phyloP scores from a whole-genome alignment of 345 rosid species.

The Nasturtium officinale region DNA sequence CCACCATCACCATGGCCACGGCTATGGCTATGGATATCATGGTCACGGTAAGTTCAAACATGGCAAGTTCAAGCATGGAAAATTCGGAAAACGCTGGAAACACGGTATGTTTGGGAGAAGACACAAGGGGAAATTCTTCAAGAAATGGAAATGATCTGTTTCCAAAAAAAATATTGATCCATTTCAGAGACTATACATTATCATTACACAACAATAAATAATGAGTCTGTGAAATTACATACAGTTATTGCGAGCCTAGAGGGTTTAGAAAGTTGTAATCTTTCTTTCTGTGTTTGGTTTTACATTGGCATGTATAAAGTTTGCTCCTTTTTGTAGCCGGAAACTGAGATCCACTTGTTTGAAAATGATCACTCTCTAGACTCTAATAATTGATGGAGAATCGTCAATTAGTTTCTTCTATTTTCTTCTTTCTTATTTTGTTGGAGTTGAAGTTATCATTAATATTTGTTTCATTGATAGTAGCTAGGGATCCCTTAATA shows the following conservation, averaged over 20 bases:
- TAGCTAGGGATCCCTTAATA: no score
- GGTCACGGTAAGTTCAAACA: constrained; percentile 79
- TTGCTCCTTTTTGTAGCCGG: neutral
- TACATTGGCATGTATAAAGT: constrained; percentile 31
- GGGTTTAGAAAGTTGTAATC: constrained; percentile 12
- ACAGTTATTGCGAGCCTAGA: constrained; percentile 14
- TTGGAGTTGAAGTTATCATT: constrained; percentile 7
- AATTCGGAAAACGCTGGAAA: constrained; percentile 67
- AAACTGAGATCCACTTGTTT: constrained; percentile 34
- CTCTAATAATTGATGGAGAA: constrained; percentile 1
- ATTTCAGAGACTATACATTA: neutral
- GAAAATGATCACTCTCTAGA: neutral
- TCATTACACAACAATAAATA: constrained; percentile 9
- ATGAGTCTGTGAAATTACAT: neutral
- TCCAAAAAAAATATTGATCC: constrained; percentile 9
- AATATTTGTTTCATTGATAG: constrained; percentile 19
- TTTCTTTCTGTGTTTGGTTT: constrained; percentile 18
- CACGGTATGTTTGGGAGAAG: constrained; percentile 68
- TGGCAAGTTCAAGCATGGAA: constrained; percentile 72
- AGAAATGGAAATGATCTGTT: constrained; percentile 54
- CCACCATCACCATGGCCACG: constrained; percentile 41
- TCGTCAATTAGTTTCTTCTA: neutral
- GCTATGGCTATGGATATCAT: constrained; percentile 39
- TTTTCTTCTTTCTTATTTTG: neutral
- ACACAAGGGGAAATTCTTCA: constrained; percentile 63